phyloP scores from a whole-genome alignment of 352 stramenopile genomes.

The Ochromonadaceae sp. region DNA sequence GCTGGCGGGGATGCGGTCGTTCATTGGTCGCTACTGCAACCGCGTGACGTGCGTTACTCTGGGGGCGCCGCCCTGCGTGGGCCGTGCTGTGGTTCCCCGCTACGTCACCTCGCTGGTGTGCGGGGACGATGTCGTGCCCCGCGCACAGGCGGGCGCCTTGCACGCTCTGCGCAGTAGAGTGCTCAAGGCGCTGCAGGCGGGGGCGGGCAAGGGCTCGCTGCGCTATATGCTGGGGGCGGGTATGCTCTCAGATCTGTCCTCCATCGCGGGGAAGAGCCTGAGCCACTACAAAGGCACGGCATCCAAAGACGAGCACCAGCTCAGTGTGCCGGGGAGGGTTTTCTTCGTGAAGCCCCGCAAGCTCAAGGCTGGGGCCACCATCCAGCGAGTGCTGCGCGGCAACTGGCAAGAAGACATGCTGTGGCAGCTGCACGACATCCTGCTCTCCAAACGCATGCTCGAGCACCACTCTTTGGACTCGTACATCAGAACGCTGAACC shows the following conservation, averaged over 20 bases:
- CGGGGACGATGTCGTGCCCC: conserved; percentile 17
- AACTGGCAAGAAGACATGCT: conserved; percentile 40
- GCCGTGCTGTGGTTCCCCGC: background rate
- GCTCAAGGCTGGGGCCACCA: conserved; percentile 20
- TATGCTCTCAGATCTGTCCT: background rate
- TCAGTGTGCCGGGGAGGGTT: conserved; percentile 30
- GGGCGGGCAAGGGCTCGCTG: background rate
- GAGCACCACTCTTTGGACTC: conserved; percentile 46
- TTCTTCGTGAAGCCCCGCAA: conserved; percentile 34
- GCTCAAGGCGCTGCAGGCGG: background rate
- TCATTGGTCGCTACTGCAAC: background rate
- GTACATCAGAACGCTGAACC: conserved; percentile 50
- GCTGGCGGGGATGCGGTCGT: background rate
- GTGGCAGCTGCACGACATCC: conserved; percentile 59
- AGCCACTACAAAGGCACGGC: conserved; percentile 3
- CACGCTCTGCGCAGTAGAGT: background rate
- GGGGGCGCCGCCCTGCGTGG: conserved; percentile 11
- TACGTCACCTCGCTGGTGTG: background rate
- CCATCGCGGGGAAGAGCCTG: background rate
- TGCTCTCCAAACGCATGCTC: conserved; percentile 56
- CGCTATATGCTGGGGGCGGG: background rate
- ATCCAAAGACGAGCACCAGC: conserved; percentile 21
- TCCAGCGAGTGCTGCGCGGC: conserved; percentile 21
- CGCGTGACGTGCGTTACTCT: background rate
- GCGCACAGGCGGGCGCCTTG: background rate